phyloP scores from a whole-genome alignment of 2,329 filamentous ascomycete species.

The Bimuria novae-zelandiae region DNA sequence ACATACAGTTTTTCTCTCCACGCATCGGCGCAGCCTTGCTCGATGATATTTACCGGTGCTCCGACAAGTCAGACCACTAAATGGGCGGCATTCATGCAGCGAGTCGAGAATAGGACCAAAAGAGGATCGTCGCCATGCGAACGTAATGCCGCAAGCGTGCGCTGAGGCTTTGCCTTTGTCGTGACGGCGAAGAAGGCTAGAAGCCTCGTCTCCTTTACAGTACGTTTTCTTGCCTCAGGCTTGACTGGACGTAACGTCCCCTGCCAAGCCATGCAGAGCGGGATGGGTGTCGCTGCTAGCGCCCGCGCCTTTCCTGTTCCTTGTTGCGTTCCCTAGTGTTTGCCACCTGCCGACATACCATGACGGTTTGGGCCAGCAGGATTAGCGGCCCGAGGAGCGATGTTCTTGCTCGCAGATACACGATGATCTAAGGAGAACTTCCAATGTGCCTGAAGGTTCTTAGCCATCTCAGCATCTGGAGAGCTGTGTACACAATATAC shows the following conservation, averaged over 20 bases:
- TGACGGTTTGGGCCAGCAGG: not conserved
- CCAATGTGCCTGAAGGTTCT: not conserved
- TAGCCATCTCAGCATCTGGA: not conserved
- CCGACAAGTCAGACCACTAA: not conserved
- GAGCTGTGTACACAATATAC: too few relatives aligned
- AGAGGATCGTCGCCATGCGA: not conserved
- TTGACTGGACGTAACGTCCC: conserved; percentile 21
- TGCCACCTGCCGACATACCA: not conserved
- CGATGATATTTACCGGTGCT: not conserved
- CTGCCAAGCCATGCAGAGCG: conserved; percentile 37
- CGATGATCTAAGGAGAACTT: not conserved
- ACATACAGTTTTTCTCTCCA: too few relatives aligned
- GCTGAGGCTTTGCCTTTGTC: conserved; percentile 11
- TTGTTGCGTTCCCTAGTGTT: conserved; percentile 27
- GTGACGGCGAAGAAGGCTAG: conserved; percentile 1
- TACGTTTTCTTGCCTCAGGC: conserved; percentile 4
- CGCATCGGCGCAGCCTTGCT: not conserved
- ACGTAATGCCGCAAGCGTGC: not conserved
- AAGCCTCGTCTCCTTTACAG: conserved; percentile 13
- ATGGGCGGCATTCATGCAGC: conserved; percentile 1
- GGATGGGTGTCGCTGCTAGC: conserved; percentile 15
- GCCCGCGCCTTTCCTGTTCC: conserved; percentile 34
- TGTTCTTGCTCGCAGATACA: conserved; percentile 2
- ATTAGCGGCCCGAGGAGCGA: not conserved
- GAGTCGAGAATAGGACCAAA: not conserved